phyloP scores from a whole-genome alignment of 116 monocot species.

The Papilionanthe hybrid region DNA sequence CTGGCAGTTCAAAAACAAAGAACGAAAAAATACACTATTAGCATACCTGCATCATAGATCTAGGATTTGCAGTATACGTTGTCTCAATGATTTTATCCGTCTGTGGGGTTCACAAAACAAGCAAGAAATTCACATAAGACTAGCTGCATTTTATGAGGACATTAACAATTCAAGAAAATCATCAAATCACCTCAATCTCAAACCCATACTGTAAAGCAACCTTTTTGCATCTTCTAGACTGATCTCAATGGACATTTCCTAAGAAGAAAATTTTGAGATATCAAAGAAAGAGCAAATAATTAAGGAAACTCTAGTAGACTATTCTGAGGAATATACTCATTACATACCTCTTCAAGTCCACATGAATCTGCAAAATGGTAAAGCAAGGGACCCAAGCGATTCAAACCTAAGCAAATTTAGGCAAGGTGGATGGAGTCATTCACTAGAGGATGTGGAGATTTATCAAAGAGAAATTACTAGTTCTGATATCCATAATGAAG shows the following conservation, averaged over 20 bases:
- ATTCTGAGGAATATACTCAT: background rate
- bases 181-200: conserved; percentile 80
- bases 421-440: background rate
- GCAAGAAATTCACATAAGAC: conserved; percentile 6
- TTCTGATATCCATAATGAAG: background rate
- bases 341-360: conserved; percentile 65
- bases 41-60: conserved; percentile 95
- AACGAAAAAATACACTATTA: background rate
- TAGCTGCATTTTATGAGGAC: background rate
- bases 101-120: conserved; percentile 31
- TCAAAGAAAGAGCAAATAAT: conserved; percentile 2
- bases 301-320: background rate
- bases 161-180: background rate
- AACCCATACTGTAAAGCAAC: conserved; percentile 74
- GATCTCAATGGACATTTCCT: conserved; percentile 95
- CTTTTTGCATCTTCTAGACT: conserved; percentile 93
- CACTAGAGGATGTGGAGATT: background rate
- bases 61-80: conserved; percentile 78
- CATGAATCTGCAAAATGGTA: conserved; percentile 98
- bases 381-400: conserved; percentile 83
- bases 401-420: conserved; percentile 66
- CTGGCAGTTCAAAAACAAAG: background rate
- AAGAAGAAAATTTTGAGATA: conserved; percentile 4
- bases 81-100: conserved; percentile 77
- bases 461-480: background rate